phyloP scores from a whole-genome alignment of 78 protist genomes.

The slime mould (Dictyostelium discoideum) region DNA sequence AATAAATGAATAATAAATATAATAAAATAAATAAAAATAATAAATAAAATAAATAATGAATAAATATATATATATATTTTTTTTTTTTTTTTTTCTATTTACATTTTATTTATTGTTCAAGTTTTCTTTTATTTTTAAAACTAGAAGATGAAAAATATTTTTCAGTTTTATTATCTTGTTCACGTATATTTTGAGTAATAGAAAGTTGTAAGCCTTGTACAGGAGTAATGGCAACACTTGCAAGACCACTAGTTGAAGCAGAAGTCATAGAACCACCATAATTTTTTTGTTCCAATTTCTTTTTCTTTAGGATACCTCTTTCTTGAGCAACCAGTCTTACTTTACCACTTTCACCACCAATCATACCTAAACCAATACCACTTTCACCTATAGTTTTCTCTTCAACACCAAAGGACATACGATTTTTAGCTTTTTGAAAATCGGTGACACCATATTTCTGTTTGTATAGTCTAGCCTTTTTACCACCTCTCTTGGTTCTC shows the following conservation, averaged over 20 bases:
- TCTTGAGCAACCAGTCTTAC: slow-evolving; percentile 75
- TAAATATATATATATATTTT: too few species aligned
- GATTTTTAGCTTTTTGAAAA: slow-evolving; percentile 52
- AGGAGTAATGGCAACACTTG: slow-evolving; percentile 48
- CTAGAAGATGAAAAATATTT: background rate
- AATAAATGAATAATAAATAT: too few species aligned
- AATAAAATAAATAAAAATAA: too few species aligned
- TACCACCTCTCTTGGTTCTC: slow-evolving; percentile 83
- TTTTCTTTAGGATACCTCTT: slow-evolving; percentile 72
- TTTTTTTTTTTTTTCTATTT: background rate
- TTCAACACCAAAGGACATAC: slow-evolving; percentile 75
- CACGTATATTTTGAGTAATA: background rate
- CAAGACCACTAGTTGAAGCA: slow-evolving; percentile 4
- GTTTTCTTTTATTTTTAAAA: slow-evolving; percentile 24
- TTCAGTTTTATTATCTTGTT: background rate
- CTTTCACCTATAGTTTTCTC: slow-evolving; percentile 59
- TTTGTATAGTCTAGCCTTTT: slow-evolving; percentile 40
- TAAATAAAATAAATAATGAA: too few species aligned
- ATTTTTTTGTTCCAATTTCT: slow-evolving; percentile 57
- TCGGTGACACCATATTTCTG: slow-evolving; percentile 62
- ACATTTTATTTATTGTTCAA: background rate
- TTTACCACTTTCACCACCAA: slow-evolving; percentile 72
- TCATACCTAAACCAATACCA: slow-evolving; percentile 78
- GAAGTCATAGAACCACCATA: slow-evolving; percentile 22
- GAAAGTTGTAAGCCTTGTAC: slow-evolving; percentile 4